These are phyloP conservation scores for Pythium aphanidermatum DNA, from an alignment of 352 stramenopile genomes.

Conservation along the genomic window DNA sequence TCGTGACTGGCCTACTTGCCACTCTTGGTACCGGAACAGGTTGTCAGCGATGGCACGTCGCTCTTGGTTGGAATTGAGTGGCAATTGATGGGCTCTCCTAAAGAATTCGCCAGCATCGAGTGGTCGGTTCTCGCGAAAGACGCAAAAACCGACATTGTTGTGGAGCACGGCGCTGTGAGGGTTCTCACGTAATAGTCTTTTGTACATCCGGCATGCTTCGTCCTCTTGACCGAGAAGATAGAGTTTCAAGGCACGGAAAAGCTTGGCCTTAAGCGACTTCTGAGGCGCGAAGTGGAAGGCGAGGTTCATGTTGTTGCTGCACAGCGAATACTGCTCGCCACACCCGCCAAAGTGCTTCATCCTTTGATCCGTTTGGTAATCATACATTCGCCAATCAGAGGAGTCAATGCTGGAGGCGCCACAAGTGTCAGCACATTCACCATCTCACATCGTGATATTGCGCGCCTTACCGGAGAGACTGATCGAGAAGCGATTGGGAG, in stretches of 20 bases:
- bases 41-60: conserved; percentile 1
- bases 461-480: conserved; percentile 10
- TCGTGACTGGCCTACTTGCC: not conserved
- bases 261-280: conserved; percentile 18
- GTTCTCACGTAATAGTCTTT: conserved; percentile 4
- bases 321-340: not conserved
- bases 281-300: conserved; percentile 12
- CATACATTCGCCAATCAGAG: conserved; percentile 28
- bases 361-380: no score
- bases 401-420: conserved; percentile 20
- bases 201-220: conserved; percentile 11
- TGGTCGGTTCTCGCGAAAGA: not conserved
- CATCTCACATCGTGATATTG: no score
- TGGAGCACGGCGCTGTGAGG: conserved; percentile 9
- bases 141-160: conserved; percentile 19
- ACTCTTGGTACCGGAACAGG: conserved; percentile 9
- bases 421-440: no score
- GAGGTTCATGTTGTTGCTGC: conserved; percentile 8
- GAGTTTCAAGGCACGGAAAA: conserved; percentile 14
- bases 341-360: conserved; percentile 8
- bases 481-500: conserved; percentile 6
- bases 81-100: not conserved
- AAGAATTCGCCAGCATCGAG: conserved; percentile 6
- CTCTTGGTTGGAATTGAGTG: not conserved
- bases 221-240: conserved; percentile 10